Percentiles rank a stretch among this genome's conserved stretches.
Evolutionary conservation across 169 alveolate genomes (phyloP).

Genomic region (Cryptosporidium baileyi): DNA sequence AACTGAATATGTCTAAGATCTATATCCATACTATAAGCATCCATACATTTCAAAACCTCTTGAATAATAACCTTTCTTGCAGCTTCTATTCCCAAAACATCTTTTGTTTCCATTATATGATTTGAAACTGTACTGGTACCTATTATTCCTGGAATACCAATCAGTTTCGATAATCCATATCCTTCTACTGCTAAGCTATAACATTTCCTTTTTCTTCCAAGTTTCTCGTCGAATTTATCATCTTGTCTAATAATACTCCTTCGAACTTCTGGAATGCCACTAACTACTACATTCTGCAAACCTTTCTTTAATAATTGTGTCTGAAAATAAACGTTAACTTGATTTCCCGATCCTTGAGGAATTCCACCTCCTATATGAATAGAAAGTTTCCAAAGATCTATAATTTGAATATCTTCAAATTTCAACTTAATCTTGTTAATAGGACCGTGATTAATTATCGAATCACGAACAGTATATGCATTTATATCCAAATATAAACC

Average conservation of each 20-base stretch:
- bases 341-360: conserved; percentile 71
- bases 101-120: conserved; percentile 92
- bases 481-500: conserved; percentile 84
- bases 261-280: conserved; percentile 75
- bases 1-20: conserved; percentile 95
- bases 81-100: conserved; percentile 95
- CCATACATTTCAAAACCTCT: conserved; percentile 92
- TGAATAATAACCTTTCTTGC: conserved; percentile 92
- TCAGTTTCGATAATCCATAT: conserved; percentile 88
- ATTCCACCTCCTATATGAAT: conserved; percentile 68
- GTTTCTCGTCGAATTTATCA: conserved; percentile 13
- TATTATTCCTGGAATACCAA: conserved; percentile 92
- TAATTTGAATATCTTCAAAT: conserved; percentile 73
- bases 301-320: conserved; percentile 76
- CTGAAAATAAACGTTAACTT: conserved; percentile 82
- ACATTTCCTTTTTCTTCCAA: conserved; percentile 20
- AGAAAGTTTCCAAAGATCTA: conserved; percentile 62
- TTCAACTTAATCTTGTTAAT: conserved; percentile 85
- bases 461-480: conserved; percentile 83
- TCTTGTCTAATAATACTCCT: conserved; percentile 79
- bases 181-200: conserved; percentile 93
- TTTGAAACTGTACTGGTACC: conserved; percentile 87
- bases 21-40: conserved; percentile 91
- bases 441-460: conserved; percentile 81
- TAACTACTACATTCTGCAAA: conserved; percentile 71